Evolutionary conservation across 2,329 filamentous ascomycete genomes (phyloP).

Genomic region (Furcasterigmium sp.): DNA sequence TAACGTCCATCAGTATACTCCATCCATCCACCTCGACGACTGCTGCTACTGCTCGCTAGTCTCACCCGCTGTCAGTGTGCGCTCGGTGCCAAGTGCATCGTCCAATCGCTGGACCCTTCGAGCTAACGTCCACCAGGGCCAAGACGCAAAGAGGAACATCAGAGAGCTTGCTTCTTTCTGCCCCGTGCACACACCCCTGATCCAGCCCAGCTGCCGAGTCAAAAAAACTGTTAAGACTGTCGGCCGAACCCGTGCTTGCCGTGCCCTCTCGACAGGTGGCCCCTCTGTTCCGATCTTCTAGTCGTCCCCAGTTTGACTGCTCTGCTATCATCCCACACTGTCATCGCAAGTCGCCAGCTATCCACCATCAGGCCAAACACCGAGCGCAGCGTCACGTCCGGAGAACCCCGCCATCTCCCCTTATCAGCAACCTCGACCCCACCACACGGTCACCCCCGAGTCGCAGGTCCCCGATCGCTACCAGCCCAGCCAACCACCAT

Average conservation of each 20-base stretch:
- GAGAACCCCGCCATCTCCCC: not conserved
- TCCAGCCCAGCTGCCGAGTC: not conserved
- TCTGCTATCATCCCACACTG: not conserved
- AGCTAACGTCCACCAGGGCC: too few species aligned
- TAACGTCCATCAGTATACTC: too few species aligned
- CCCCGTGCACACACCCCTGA: not conserved
- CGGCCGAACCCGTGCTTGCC: not conserved
- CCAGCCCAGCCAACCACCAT: constrained; percentile 27
- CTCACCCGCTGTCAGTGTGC: not conserved
- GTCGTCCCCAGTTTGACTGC: too few species aligned
- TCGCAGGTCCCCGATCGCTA: not conserved
- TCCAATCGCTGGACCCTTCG: not conserved
- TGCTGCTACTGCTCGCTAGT: too few species aligned
- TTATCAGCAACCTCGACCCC: constrained; percentile 1
- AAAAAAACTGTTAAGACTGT: not conserved
- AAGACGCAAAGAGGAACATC: too few species aligned
- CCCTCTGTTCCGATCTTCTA: not conserved
- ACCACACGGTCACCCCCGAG: not conserved
- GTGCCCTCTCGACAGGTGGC: not conserved
- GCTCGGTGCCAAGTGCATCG: not conserved
- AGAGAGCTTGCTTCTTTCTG: not conserved
- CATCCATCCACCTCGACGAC: too few species aligned
- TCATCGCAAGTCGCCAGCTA: not conserved
- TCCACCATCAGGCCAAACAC: not conserved
- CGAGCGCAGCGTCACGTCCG: not conserved